Conservation (phyloP, 2,329 filamentous ascomycete species). For the Talaromyces piceae region DNA sequence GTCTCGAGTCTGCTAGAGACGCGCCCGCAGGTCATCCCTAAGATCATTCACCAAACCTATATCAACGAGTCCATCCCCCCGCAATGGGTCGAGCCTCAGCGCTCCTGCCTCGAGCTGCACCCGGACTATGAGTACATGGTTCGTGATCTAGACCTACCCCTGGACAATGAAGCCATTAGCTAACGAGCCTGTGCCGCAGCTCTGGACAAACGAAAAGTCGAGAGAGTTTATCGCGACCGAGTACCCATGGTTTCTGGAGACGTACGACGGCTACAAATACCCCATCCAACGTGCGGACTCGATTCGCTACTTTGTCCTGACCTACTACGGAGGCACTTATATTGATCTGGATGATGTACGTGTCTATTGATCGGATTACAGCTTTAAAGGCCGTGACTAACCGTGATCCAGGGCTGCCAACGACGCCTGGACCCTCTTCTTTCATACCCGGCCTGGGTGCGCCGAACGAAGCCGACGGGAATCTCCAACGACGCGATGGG, state of each 20-base stretch:
- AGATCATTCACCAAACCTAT: slow-evolving; percentile 73
- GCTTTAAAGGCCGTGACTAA: not conserved
- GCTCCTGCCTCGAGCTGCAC: slow-evolving; percentile 60
- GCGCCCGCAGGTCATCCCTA: slow-evolving; percentile 58
- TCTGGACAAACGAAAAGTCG: slow-evolving; percentile 67
- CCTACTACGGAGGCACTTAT: slow-evolving; percentile 72
- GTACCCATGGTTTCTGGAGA: slow-evolving; percentile 70
- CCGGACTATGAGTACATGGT: slow-evolving; percentile 68
- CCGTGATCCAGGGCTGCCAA: slow-evolving; percentile 52
- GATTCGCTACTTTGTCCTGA: slow-evolving; percentile 71
- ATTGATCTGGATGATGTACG: slow-evolving; percentile 67
- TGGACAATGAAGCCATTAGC: slow-evolving; percentile 1
- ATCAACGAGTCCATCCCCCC: slow-evolving; percentile 61
- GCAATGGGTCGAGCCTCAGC: slow-evolving; percentile 58
- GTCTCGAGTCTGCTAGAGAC: slow-evolving; percentile 53
- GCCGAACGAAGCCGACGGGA: slow-evolving; percentile 65
- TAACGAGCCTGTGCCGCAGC: slow-evolving; percentile 42
- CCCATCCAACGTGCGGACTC: slow-evolving; percentile 71
- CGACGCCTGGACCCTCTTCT: slow-evolving; percentile 61
- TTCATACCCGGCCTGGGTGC: slow-evolving; percentile 61
- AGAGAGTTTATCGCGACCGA: slow-evolving; percentile 64
- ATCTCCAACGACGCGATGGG: slow-evolving; percentile 80
- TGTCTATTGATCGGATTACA: slow-evolving; percentile 5
- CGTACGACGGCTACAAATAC: slow-evolving; percentile 66
- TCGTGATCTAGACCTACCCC: slow-evolving; percentile 16